Evolutionary conservation across 1,284 basidiomycete genomes (phyloP).

Genomic region (Apiotrichum veenhuisii): DNA sequence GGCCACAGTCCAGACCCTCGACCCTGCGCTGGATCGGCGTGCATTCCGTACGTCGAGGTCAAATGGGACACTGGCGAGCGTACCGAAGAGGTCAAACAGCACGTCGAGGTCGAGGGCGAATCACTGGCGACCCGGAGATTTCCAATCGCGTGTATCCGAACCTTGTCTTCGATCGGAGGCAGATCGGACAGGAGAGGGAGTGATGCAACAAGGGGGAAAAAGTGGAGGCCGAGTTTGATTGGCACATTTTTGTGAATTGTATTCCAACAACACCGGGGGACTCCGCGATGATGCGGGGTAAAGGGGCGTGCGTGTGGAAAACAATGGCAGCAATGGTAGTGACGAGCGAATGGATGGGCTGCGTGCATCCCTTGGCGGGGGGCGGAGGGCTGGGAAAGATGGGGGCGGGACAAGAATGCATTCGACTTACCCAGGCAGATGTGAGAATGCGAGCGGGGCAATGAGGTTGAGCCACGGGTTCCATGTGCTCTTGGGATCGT

Average conservation of each 20-base stretch:
- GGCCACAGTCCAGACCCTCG: no score
- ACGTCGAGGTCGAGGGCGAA: neutral
- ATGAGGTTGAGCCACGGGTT: conserved; percentile 40
- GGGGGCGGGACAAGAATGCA: no score
- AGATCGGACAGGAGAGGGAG: neutral
- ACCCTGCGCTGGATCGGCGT: no score
- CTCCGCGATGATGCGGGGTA: no score
- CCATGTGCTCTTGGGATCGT: conserved; percentile 27
- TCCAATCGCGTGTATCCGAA: neutral
- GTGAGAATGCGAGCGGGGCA: conserved; percentile 36
- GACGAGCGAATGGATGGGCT: no score
- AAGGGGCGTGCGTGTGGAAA: no score
- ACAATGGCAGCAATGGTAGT: no score
- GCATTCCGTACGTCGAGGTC: neutral
- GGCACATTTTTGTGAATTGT: no score
- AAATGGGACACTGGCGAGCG: neutral
- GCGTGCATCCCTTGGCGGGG: neutral
- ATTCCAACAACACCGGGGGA: no score
- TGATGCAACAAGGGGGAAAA: no score
- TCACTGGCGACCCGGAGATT: neutral
- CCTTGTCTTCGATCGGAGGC: neutral
- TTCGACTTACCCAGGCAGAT: conserved; percentile 30
- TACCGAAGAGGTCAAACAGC: neutral
- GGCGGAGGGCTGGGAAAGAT: no score
- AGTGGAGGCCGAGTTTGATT: no score